A percentile compares a stretch with the other conserved stretches of the same genome.
phyloP scores from a whole-genome alignment of 169 alveolate genomes.

The Besnoitia besnoiti region DNA sequence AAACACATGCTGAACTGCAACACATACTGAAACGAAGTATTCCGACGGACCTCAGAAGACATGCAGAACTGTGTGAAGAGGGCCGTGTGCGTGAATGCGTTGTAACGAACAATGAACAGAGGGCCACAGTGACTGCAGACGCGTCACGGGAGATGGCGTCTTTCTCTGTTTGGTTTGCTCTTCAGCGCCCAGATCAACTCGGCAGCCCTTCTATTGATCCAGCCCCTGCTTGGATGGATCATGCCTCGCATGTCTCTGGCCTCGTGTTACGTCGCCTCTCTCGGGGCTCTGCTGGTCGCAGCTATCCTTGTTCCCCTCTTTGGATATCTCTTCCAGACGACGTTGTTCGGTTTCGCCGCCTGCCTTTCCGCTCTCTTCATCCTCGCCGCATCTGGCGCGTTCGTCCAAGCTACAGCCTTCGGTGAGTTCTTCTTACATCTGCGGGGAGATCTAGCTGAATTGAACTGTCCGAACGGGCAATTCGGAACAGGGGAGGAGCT shows the following conservation, averaged over 20 bases:
- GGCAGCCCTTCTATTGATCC: background rate
- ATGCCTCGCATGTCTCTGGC: background rate
- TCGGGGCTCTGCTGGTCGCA: background rate
- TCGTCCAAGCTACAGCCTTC: slow-evolving; percentile 11
- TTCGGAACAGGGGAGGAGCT: no score
- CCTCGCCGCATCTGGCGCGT: background rate
- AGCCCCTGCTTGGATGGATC: slow-evolving; percentile 13
- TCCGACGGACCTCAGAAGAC: no score
- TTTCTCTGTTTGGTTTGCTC: background rate
- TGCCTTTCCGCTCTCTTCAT: background rate
- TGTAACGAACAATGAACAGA: no score
- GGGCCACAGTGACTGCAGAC: no score
- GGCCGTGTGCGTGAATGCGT: no score
- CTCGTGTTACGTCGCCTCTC: background rate
- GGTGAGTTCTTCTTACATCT: no score
- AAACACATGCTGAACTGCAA: no score
- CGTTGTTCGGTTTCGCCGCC: background rate
- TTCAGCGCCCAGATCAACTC: slow-evolving; percentile 36
- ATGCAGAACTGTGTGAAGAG: no score
- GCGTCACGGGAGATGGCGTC: no score
- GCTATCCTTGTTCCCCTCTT: background rate
- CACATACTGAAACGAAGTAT: no score
- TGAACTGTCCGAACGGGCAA: no score
- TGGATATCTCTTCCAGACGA: slow-evolving; percentile 6
- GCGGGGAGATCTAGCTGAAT: no score